These are phyloP conservation scores for Aureobasidium namibiae DNA, from an alignment of 2,329 filamentous ascomycete species.

Conservation along the genomic window DNA sequence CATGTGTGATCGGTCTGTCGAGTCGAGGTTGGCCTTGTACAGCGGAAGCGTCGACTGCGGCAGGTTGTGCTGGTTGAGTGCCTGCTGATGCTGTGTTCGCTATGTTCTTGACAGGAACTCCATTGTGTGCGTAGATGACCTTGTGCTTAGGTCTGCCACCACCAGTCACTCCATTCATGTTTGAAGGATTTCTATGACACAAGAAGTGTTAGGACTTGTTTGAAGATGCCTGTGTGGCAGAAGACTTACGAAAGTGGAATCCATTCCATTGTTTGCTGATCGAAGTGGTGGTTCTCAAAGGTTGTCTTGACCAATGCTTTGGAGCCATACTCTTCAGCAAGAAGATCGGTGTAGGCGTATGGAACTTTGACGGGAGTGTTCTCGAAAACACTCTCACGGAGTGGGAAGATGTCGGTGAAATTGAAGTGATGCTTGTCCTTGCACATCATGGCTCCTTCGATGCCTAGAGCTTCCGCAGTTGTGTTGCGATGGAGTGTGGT, in stretches of 20 bases:
- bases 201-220: not conserved
- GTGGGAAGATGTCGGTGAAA: slow-evolving; percentile 48
- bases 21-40: not conserved
- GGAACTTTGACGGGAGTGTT: slow-evolving; percentile 46
- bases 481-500: slow-evolving; percentile 46
- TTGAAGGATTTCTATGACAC: not conserved
- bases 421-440: slow-evolving; percentile 51
- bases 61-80: not conserved
- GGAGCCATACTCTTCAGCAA: slow-evolving; percentile 48
- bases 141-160: not conserved
- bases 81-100: not conserved
- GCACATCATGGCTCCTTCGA: slow-evolving; percentile 40
- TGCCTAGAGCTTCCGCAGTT: slow-evolving; percentile 30
- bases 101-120: not conserved
- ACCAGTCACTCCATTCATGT: not conserved
- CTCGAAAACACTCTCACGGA: slow-evolving; percentile 48
- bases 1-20: not conserved
- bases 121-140: slow-evolving; percentile 3
- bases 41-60: not conserved
- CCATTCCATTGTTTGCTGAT: slow-evolving; percentile 26
- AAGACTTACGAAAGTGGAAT: slow-evolving; percentile 17
- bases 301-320: slow-evolving; percentile 38
- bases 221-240: not conserved
- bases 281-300: slow-evolving; percentile 38
- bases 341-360: slow-evolving; percentile 46